Percentiles rank a stretch among this genome's conserved stretches.
phyloP scores from a whole-genome alignment of 805 yeast genomes.

The Nakazawaea wickerhamii region DNA sequence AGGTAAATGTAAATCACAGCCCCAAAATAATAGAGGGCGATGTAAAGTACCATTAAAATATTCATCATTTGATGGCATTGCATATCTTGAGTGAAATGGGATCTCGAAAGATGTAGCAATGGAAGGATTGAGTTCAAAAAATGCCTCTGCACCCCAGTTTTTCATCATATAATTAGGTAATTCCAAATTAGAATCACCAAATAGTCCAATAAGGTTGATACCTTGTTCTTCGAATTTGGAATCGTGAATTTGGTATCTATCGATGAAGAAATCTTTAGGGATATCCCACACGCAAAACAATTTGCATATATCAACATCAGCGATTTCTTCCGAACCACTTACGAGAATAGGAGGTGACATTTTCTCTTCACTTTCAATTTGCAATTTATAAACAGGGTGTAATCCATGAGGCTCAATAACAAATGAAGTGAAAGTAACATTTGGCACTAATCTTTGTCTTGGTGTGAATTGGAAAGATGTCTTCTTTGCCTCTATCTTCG shows the following conservation, averaged over 20 bases:
- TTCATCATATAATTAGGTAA: constrained; percentile 9
- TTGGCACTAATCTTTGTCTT: constrained; percentile 7
- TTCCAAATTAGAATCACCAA: constrained; percentile 11
- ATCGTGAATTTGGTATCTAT: constrained; percentile 10
- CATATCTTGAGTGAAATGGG: constrained; percentile 11
- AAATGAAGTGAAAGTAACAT: neutral
- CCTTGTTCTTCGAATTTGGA: constrained; percentile 4
- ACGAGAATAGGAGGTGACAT: constrained; percentile 2
- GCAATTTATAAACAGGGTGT: constrained; percentile 4
- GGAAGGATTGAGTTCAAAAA: constrained; percentile 2
- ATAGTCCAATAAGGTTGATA: constrained; percentile 6
- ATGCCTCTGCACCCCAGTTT: constrained; percentile 13
- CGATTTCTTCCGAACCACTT: neutral
- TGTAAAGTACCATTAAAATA: neutral
- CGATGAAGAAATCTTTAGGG: constrained; percentile 11
- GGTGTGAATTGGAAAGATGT: constrained; percentile 12
- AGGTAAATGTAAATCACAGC: constrained; percentile 11
- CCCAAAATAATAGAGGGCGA: constrained; percentile 12
- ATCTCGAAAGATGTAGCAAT: constrained; percentile 1
- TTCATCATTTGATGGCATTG: neutral
- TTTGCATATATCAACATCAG: constrained; percentile 6
- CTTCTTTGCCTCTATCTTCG: constrained; percentile 1
- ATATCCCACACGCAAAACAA: constrained; percentile 5
- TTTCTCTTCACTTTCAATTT: neutral
- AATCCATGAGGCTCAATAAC: constrained; percentile 5